These are phyloP conservation scores for Lipomyces oligophaga DNA, from an alignment of 805 yeast species.

Conservation along the genomic window DNA sequence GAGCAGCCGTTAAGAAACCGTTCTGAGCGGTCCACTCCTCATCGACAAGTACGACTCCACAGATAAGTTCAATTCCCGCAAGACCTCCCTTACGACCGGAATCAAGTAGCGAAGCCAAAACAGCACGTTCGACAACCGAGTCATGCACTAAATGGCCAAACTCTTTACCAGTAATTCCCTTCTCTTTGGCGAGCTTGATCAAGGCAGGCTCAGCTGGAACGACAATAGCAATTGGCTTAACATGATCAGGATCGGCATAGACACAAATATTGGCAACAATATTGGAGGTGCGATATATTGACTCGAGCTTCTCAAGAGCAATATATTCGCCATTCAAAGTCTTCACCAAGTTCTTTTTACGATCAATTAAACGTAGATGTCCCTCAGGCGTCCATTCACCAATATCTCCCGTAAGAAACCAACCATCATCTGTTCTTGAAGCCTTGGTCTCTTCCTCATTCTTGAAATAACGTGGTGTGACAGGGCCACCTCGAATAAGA, in stretches of 20 bases:
- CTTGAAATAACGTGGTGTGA: conserved; percentile 72
- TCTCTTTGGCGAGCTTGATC: conserved; percentile 54
- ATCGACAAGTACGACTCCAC: conserved; percentile 71
- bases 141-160: conserved; percentile 52
- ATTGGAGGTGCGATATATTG: conserved; percentile 79
- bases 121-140: conserved; percentile 50
- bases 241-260: conserved; percentile 83
- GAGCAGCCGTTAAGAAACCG: conserved; percentile 92
- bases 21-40: conserved; percentile 98
- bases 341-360: conserved; percentile 93
- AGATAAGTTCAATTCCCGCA: conserved; percentile 77
- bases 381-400: conserved; percentile 88
- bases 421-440: conserved; percentile 77
- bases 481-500: conserved; percentile 68
- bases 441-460: conserved; percentile 75
- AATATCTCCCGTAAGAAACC: conserved; percentile 97
- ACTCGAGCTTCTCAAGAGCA: conserved; percentile 91
- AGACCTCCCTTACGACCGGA: conserved; percentile 82
- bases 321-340: conserved; percentile 96
- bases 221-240: conserved; percentile 88
- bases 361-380: conserved; percentile 77
- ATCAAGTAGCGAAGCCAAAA: conserved; percentile 55
- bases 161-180: conserved; percentile 49
- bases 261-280: conserved; percentile 80
- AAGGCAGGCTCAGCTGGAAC: conserved; percentile 72